Evolutionary conservation across 1,284 basidiomycete genomes (phyloP), one percentile per base, ranked within the genome.

Genomic region (Sanghuangporus sanghuang): DNA sequence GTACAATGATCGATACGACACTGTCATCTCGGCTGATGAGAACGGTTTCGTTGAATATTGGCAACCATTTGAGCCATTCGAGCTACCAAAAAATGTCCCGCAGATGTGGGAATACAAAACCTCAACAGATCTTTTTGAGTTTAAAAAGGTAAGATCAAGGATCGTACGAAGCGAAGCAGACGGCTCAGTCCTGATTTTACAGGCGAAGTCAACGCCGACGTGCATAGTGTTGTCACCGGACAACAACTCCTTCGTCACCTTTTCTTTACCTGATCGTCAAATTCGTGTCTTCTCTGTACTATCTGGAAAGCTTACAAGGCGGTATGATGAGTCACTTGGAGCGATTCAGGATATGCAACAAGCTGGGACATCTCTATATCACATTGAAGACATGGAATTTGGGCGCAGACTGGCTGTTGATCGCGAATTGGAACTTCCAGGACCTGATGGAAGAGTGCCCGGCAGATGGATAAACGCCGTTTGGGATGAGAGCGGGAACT

Each of bases 361-460:
- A 74, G 93, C 93, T 0, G 94, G 93, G 1, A 96, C 94, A 6
- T 89, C 93, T 0, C 85, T 94, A 18, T 93, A 91, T 76, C 90
- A 88, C 71, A 86, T 99, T 9, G 97, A 99, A 67, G 95, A 98
- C 74, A 99, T 99, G 96, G 97, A 99, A 73, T 98, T 99, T 72
- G 96, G 97, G n/a, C 81, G 97, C 63, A 83, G 97, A 9, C 79
- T 99, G 56, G 97, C 97, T 1, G 80, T 89, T 14, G 97, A 99
- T 75, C 83, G 93, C 65, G 96, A 99, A 71, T 76, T 99, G 55
- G 94, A 98, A 73, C 81, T 90, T 46, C 85, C 88, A 44, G 82
- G 85, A 39, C 83, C 86, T 2, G 90, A 91, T 71, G 88, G 88
- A 23, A 79, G 77, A 48, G 77, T 84, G 69, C 89, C 83, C 60